These are phyloP conservation scores for Lachancea thermotolerans DNA, from an alignment of 805 yeast genomes.

Conservation along the genomic window DNA sequence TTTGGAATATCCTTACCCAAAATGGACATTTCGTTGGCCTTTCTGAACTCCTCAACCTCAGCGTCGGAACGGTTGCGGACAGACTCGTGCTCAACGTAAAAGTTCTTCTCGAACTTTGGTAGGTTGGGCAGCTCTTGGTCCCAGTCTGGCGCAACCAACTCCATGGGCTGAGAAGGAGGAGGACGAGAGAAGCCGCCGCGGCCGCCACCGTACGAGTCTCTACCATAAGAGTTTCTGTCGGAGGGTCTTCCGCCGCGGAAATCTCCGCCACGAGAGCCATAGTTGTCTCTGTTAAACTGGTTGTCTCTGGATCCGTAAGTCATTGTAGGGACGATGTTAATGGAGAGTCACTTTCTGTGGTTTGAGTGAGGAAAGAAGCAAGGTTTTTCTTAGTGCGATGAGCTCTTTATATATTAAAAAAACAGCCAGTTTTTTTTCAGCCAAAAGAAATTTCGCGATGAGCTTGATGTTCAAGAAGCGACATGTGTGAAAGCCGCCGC, in stretches of 20 bases:
- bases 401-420: constrained; percentile 2
- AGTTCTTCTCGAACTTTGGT: constrained; percentile 91
- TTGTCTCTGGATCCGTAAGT: constrained; percentile 34
- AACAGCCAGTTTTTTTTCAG: background rate
- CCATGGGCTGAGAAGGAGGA: constrained; percentile 33
- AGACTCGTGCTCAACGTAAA: constrained; percentile 76
- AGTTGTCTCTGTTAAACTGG: constrained; percentile 33
- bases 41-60: constrained; percentile 73
- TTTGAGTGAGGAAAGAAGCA: background rate
- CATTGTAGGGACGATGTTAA: constrained; percentile 15
- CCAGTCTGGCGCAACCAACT: constrained; percentile 63
- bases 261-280: constrained; percentile 36
- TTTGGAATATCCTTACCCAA: constrained; percentile 83
- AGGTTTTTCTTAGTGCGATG: background rate
- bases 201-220: constrained; percentile 34
- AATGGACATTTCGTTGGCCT: constrained; percentile 77
- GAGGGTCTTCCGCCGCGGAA: constrained; percentile 36
- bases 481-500: too few species aligned
- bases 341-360: background rate
- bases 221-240: constrained; percentile 33
- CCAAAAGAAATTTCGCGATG: constrained; percentile 1
- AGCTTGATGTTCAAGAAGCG: background rate
- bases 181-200: constrained; percentile 37
- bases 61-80: constrained; percentile 69
- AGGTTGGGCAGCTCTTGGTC: constrained; percentile 52